These are phyloP conservation scores for Ichthyophonus hoferi DNA, from an alignment of 208 protist genomes.

Conservation along the genomic window DNA sequence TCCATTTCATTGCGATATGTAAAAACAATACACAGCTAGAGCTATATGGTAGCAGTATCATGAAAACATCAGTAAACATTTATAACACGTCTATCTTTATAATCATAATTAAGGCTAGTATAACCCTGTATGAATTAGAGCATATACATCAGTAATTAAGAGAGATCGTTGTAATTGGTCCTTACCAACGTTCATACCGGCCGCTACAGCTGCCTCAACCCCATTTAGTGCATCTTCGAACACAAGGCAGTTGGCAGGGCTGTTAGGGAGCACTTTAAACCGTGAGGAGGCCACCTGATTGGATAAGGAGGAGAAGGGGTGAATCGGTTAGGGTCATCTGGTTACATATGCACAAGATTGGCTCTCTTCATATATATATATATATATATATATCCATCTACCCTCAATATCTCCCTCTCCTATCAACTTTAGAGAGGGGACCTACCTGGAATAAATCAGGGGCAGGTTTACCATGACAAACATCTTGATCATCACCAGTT, in stretches of 20 bases:
- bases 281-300: neutral
- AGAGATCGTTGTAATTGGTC: neutral
- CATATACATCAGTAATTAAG: neutral
- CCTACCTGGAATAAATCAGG: slow-evolving; percentile 33
- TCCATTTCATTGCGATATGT: no score
- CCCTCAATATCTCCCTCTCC: neutral
- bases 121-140: neutral
- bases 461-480: slow-evolving; percentile 32
- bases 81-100: no score
- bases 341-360: neutral
- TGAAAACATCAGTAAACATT: no score
- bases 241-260: slow-evolving; percentile 12
- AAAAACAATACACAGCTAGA: no score
- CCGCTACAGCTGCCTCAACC: slow-evolving; percentile 20
- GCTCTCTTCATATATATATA: neutral
- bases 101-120: no score
- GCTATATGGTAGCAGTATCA: no score
- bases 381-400: neutral
- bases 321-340: neutral
- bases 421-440: neutral
- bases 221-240: slow-evolving; percentile 39
- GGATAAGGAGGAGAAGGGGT: neutral
- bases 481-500: slow-evolving; percentile 34
- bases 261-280: neutral
- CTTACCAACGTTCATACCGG: slow-evolving; percentile 35